Evolutionary conservation across 106 monocot species (phyloP), one percentile per base, ranked within the genome.

Genomic region (Ottelia alismoides): DNA sequence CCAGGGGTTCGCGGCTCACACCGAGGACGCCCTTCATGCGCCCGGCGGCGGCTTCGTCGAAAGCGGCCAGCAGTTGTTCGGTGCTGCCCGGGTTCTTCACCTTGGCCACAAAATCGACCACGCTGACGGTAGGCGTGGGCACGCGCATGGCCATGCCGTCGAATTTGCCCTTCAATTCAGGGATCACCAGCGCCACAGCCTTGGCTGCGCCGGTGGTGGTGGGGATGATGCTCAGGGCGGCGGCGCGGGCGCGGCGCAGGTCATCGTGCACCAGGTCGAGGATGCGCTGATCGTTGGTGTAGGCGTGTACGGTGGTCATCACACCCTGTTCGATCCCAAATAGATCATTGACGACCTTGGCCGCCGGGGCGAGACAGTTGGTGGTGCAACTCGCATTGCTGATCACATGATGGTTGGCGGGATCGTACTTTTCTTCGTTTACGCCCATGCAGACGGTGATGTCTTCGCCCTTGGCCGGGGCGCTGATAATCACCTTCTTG

Each of bases 151-250:
- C 48, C 16, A 49, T 49, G 16, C 48, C 48, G 48, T 49, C 20
- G n/a, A 49, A 19, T 19, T 49, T 49, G n/a, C 48, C 48, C 48
- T 49, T 49, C 11, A 49, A 19, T 3, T 49, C 20, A 19, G 48
- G 48, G 48, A 49, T 7, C 11, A 49, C 48, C 3, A 49, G 48
- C 4, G 48, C 48, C n/a, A 49, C 48, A 4, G 48, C 48, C 48
- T 49, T 49, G 11, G 48, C 48, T 3, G 48, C 48, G 48, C 48
- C 48, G n/a, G 48, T 49, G n/a, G 48, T 12, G 11, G 48, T 49
- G 16, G 48, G 48, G n/a, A 49, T 19, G 48, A 49, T 49, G 48
- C 20, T 49, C 11, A 49, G 48, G n/a, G 48, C 48, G n/a, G 48
- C 48, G 4, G 48, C 48, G 48, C 48, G 48, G 16, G 48, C 48